Percentiles rank a stretch among this genome's conserved stretches.
Conservation (phyloP, 2,329 filamentous ascomycete genomes). For the Penicillium sumatraense region DNA sequence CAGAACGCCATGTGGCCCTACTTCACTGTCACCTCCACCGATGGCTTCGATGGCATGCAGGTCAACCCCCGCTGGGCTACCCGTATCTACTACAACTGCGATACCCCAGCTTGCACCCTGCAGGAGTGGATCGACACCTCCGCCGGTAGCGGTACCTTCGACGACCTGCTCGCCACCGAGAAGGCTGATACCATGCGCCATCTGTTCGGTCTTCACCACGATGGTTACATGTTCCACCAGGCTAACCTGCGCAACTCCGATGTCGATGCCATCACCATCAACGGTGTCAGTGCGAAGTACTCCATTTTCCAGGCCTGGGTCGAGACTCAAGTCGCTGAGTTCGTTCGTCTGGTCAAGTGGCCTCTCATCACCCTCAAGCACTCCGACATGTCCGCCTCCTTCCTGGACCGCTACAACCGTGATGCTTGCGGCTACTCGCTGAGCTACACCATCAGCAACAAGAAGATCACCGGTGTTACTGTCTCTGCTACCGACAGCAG, state of each 20-base stretch:
- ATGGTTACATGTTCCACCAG: constrained; percentile 68
- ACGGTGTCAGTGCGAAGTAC: constrained; percentile 51
- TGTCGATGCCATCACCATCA: constrained; percentile 53
- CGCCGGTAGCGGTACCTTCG: constrained; percentile 58
- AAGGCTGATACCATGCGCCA: constrained; percentile 60
- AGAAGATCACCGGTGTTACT: constrained; percentile 56
- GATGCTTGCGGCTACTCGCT: constrained; percentile 59
- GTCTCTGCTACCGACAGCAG: constrained; percentile 55
- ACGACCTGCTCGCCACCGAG: constrained; percentile 56
- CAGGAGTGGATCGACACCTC: constrained; percentile 66
- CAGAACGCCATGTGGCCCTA: constrained; percentile 61
- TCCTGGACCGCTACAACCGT: constrained; percentile 58
- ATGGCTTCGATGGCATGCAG: constrained; percentile 61
- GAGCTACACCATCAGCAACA: constrained; percentile 49
- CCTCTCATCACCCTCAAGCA: constrained; percentile 61
- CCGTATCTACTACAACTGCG: constrained; percentile 69
- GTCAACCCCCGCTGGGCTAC: constrained; percentile 66
- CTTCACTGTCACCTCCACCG: constrained; percentile 54
- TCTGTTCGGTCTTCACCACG: constrained; percentile 60
- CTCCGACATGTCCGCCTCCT: constrained; percentile 57
- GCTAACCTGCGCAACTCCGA: constrained; percentile 62
- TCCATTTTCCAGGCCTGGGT: constrained; percentile 64
- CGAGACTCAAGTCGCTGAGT: constrained; percentile 59
- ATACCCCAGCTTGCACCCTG: constrained; percentile 60
- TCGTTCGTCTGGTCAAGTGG: constrained; percentile 59